phyloP scores from a whole-genome alignment of 306 rosid species.

The Medicago lupulina region DNA sequence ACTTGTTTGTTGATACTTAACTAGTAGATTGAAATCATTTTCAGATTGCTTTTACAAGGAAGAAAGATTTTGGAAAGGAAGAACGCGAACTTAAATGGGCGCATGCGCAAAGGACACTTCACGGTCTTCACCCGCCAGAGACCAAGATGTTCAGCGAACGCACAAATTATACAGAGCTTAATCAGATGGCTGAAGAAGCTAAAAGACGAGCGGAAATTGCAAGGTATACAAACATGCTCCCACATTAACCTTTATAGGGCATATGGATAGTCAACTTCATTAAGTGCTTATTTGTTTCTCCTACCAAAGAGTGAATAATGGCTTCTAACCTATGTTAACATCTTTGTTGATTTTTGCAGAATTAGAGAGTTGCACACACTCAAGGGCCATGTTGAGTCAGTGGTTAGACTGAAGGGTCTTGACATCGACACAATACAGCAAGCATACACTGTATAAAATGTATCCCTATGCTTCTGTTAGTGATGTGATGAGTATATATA shows the following conservation, averaged over 20 bases:
- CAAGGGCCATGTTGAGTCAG: conserved; percentile 84
- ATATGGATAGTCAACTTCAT: too few species aligned
- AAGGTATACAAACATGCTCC: conserved; percentile 53
- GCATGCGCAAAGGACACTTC: not conserved
- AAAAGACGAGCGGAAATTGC: conserved; percentile 87
- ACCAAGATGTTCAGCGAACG: not conserved
- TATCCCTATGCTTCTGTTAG: not conserved
- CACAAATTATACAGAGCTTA: not conserved
- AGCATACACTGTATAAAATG: conserved; percentile 57
- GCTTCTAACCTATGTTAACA: not conserved
- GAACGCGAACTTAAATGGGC: not conserved
- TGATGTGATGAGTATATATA: not conserved
- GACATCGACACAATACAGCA: conserved; percentile 57
- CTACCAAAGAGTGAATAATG: not conserved
- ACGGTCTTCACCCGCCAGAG: not conserved
- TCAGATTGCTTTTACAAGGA: not conserved
- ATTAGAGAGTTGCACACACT: conserved; percentile 70
- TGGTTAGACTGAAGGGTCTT: conserved; percentile 59
- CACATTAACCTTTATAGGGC: too few species aligned
- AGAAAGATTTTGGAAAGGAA: not conserved
- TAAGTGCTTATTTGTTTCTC: too few species aligned
- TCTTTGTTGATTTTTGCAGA: conserved; percentile 33
- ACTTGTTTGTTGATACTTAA: too few species aligned
- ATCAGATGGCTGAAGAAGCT: conserved; percentile 52
- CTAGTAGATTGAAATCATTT: not conserved